Conservation (phyloP, 1,284 basidiomycete genomes). For the Pholiota adiposa region DNA sequence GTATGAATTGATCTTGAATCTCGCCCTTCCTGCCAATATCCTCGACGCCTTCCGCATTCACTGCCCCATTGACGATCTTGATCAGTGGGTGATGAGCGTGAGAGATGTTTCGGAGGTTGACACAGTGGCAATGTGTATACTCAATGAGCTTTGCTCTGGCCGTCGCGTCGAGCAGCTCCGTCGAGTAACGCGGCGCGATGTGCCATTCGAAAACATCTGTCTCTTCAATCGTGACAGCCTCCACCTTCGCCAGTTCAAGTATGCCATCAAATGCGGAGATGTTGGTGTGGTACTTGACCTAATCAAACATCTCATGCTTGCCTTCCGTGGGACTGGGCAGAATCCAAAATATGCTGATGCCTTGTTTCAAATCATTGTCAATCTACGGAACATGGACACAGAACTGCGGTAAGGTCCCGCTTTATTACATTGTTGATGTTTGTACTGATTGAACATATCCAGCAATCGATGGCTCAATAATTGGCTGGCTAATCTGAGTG, state of each 20-base stretch:
- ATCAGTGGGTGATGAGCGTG: slow-evolving; percentile 10
- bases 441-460: neutral
- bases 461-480: slow-evolving; percentile 18
- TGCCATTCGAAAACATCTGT: slow-evolving; percentile 28
- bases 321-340: slow-evolving; percentile 28
- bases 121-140: slow-evolving; percentile 7
- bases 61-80: slow-evolving; percentile 6
- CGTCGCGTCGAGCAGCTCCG: slow-evolving; percentile 6
- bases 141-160: slow-evolving; percentile 14
- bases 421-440: neutral
- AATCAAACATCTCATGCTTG: slow-evolving; percentile 28
- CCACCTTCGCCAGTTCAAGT: slow-evolving; percentile 23
- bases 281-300: slow-evolving; percentile 32
- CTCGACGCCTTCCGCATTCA: slow-evolving; percentile 20
- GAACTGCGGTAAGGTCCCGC: slow-evolving; percentile 14
- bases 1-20: slow-evolving; percentile 18
- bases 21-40: slow-evolving; percentile 19
- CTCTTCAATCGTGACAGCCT: slow-evolving; percentile 33
- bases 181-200: slow-evolving; percentile 15
- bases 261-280: slow-evolving; percentile 32
- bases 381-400: slow-evolving; percentile 19
- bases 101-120: neutral
- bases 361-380: slow-evolving; percentile 27
- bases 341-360: slow-evolving; percentile 37
- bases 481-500: slow-evolving; percentile 19